Evolutionary conservation across 2,329 filamentous ascomycete species (phyloP).

Genomic region (Neobulgaria alba): DNA sequence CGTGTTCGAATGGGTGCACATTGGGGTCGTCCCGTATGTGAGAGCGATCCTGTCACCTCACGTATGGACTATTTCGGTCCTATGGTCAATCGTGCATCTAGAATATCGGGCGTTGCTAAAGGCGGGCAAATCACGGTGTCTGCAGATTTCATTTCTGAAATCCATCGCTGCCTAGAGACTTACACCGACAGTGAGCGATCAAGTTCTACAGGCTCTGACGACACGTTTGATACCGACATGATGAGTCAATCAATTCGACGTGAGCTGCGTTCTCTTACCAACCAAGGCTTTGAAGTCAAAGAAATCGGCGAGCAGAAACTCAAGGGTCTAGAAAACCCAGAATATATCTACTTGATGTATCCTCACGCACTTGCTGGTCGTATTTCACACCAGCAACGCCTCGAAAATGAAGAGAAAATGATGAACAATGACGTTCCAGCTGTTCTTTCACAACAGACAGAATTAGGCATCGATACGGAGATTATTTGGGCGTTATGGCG

Average conservation of each 20-base stretch:
- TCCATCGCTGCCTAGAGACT: conserved; percentile 80
- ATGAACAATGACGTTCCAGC: conserved; percentile 41
- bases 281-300: conserved; percentile 92
- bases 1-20: conserved; percentile 98
- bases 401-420: conserved; percentile 30
- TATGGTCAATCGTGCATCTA: conserved; percentile 95
- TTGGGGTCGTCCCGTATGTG: conserved; percentile 88
- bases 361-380: conserved; percentile 80
- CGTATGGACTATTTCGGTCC: conserved; percentile 99
- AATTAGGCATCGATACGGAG: conserved; percentile 71
- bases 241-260: conserved; percentile 71
- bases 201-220: conserved; percentile 61
- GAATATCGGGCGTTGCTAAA: conserved; percentile 89
- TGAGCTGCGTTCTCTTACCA: conserved; percentile 78
- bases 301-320: conserved; percentile 91
- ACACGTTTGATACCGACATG: conserved; percentile 66
- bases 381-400: conserved; percentile 52
- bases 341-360: conserved; percentile 92
- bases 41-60: conserved; percentile 89
- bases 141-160: conserved; percentile 93
- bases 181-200: conserved; percentile 77
- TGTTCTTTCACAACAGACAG: conserved; percentile 52
- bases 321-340: conserved; percentile 94
- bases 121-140: conserved; percentile 96
- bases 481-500: conserved; percentile 78